A percentile compares a stretch with the other conserved stretches of the same genome.
These are phyloP conservation scores for Avena atlantica DNA, from an alignment of 176 grass and related monocot species.

Conservation along the genomic window DNA sequence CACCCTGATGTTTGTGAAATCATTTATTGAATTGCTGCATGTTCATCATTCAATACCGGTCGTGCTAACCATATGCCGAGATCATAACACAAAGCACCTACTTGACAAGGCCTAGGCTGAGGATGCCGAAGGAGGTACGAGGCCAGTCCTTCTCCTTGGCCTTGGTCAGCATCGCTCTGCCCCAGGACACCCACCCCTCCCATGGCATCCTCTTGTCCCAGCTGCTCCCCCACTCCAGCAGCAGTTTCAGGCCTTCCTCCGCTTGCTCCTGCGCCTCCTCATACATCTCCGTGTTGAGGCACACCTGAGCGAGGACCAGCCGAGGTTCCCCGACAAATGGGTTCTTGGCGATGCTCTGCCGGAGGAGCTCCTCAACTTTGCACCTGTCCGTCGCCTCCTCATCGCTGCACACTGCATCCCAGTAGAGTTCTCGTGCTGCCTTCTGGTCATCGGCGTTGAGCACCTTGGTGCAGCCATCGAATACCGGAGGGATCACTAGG, in stretches of 20 bases:
- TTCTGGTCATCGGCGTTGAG: constrained; percentile 47
- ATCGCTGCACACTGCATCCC: constrained; percentile 56
- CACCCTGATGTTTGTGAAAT: background rate
- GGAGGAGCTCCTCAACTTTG: constrained; percentile 49
- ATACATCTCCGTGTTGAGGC: constrained; percentile 64
- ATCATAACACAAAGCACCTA: background rate
- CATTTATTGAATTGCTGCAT: background rate
- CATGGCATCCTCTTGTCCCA: constrained; percentile 91
- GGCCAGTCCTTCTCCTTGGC: constrained; percentile 74
- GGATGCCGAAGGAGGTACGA: constrained; percentile 58
- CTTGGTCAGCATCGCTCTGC: constrained; percentile 69
- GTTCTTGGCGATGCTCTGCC: constrained; percentile 54
- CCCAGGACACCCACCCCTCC: constrained; percentile 85
- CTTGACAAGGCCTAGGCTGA: constrained; percentile 68
- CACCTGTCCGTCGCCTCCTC: background rate
- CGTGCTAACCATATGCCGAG: background rate
- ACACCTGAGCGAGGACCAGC: constrained; percentile 54
- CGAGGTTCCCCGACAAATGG: constrained; percentile 71
- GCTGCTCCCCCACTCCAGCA: constrained; percentile 80
- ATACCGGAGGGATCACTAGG: constrained; percentile 67
- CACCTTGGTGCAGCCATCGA: constrained; percentile 63
- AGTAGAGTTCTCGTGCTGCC: constrained; percentile 65
- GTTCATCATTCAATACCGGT: background rate
- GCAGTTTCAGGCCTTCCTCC: constrained; percentile 61
- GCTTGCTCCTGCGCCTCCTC: constrained; percentile 58